A percentile compares a stretch with the other conserved stretches of the same genome.
Conservation (phyloP, 1,139 yeast genomes). For the Saccharomyces hybrid region DNA sequence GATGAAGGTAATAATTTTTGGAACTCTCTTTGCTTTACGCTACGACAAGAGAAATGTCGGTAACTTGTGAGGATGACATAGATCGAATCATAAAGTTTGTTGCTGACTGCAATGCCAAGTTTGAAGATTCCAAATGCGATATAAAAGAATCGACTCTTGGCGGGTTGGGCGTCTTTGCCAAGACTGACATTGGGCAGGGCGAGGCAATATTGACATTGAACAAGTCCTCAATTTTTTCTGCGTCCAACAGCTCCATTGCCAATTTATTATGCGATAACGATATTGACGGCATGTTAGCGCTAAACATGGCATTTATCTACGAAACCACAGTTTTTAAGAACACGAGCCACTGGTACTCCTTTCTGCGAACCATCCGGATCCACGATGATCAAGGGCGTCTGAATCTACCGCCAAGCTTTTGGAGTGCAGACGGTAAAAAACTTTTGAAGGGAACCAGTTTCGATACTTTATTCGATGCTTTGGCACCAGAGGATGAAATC, state of each 20-base stretch:
- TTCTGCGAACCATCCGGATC: constrained; percentile 44
- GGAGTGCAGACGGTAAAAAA: constrained; percentile 47
- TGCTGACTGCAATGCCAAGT: constrained; percentile 38
- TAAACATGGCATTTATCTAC: constrained; percentile 63
- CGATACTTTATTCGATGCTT: constrained; percentile 50
- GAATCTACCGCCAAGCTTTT: constrained; percentile 52
- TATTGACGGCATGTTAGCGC: constrained; percentile 57
- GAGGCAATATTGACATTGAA: constrained; percentile 34
- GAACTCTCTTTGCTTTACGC: neutral
- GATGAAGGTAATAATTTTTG: neutral
- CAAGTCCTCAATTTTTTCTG: constrained; percentile 47
- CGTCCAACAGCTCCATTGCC: constrained; percentile 57
- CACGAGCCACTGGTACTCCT: constrained; percentile 70
- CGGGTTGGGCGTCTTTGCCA: constrained; percentile 72
- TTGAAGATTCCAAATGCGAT: constrained; percentile 40
- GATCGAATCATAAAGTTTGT: constrained; percentile 41
- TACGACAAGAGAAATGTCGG: constrained; percentile 24
- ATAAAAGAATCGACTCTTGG: constrained; percentile 47
- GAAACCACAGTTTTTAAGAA: constrained; percentile 47
- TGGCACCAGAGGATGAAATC: constrained; percentile 40
- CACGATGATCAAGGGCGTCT: constrained; percentile 35
- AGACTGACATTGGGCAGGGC: constrained; percentile 34
- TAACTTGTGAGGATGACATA: constrained; percentile 23
- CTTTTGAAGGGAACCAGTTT: constrained; percentile 53
- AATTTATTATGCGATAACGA: constrained; percentile 57